Base-by-base conservation (phyloP, 495 filamentous ascomycete species). In the Aspergillus asperescens region DNA sequence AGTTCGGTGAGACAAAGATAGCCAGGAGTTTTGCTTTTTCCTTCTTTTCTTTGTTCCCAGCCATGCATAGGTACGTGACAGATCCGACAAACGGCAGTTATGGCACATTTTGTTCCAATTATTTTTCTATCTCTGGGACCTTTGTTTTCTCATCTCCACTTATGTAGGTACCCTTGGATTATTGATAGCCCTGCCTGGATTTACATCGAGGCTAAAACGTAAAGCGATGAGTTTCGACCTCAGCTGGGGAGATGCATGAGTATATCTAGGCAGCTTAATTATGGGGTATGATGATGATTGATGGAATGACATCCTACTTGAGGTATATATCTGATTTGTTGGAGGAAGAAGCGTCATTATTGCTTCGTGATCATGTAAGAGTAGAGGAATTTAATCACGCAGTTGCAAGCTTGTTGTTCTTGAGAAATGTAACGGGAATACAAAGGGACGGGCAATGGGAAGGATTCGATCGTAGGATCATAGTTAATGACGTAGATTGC, bases 141-240 rank as follows among this genome's bases (percentile, higher is more conserved):
- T 42, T 35, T 41, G n/a, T 41, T 27, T 20, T 18, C 16, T 3
- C 25, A 46, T 47, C 29, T 47, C 44, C 29, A 24, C 28, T 47
- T 24, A 47, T 35, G 28, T 47, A 47, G 28, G 29, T 47, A 47
- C 44, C 12, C 19, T 35, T 47, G 44, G 44, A 23, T 35, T 47
- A n/a, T 23, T 41, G 38, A 41, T 41, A 12, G 18, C 10, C 15
- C 5, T 46, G 32, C 10, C 3, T 42, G 48, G 22, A n/a, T 51
- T 51, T 34, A 29, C 29, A 47, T 29, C 19, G 44, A 15, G 16
- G 42, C 28, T 35, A 18, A 12, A 6, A 40, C 5, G 39, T 12
- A 13, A 42, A n/a, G 22, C 39, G 39, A 15, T 8, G 39, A 8
- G 20, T 43, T 23, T 15, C 18, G 19, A 5, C 18, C 15, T 31